Base-by-base conservation (phyloP, 768 basidiomycete species). In the Russula lepida region DNA sequence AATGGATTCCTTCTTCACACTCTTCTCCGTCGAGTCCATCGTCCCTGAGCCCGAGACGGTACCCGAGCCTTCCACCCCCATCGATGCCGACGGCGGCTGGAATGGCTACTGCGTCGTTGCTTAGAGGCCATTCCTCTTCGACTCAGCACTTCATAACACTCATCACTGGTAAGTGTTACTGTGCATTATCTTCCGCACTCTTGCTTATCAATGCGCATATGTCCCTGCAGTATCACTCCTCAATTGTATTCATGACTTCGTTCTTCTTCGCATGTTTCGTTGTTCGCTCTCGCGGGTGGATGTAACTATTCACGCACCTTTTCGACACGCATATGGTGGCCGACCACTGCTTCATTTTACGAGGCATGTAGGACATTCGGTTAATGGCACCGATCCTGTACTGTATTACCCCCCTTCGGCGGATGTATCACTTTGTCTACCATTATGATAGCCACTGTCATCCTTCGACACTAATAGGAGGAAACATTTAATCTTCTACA, bases 1-100 rank as follows among this genome's bases (percentile, higher is more conserved):
- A 28, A 50, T 50, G 60, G 54, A 61, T 43, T 50, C 55, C 5
- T 61, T 57, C 48, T 44, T 41, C 7, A 37, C 55, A 0, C 28
- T 52, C 39, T 41, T 46, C 25, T 27, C 48, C 30, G 25, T 35
- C 54, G 28, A 15, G 9, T 6, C 41, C 39, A 6, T 37, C 48
- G 21, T 25, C 15, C 0, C 57, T 8, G 51, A 59, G 49, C 17
- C 61, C 33, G 28, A 27, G 33, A 12, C 56, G n/a, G 56, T 19
- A 1, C 23, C 41, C 7, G n/a, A 53, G 28, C 37, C 60, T 8
- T 30, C 56, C 5, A 51, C 28, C 7, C 58, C 62, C 47, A 35
- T 63, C 12, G 51, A 59, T 13, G 46, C 57, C 39, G 37, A 12
- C 4, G 5, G 12, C n/a, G 30, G 51, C 3, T 2, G 9, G 21